These are phyloP conservation scores for Paxillus ammoniavirescens DNA, from an alignment of 768 basidiomycete species.

Conservation along the genomic window DNA sequence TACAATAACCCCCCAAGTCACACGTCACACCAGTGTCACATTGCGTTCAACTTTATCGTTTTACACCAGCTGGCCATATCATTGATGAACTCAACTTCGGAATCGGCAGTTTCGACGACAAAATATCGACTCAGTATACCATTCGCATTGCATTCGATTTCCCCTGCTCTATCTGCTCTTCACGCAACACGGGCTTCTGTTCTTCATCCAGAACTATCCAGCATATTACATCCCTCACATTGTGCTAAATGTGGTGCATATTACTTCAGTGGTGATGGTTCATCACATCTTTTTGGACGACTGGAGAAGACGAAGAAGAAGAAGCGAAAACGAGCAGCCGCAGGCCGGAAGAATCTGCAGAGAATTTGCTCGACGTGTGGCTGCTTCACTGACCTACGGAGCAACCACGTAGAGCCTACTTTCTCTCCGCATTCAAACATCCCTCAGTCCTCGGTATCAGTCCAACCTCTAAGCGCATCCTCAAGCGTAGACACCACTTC, in stretches of 20 bases:
- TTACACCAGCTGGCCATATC: too few relatives aligned
- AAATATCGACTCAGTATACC: constrained; percentile 51
- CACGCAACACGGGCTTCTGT: constrained; percentile 45
- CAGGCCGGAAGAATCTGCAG: constrained; percentile 1
- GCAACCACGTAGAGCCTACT: neutral
- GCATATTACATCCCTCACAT: constrained; percentile 24
- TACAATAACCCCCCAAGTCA: constrained; percentile 16
- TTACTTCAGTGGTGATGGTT: constrained; percentile 40
- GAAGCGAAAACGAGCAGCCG: constrained; percentile 10
- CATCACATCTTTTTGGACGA: constrained; percentile 30
- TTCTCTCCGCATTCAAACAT: neutral
- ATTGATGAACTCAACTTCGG: neutral
- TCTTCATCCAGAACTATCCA: constrained; percentile 27
- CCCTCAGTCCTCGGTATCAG: neutral
- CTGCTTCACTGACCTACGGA: constrained; percentile 6
- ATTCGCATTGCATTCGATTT: constrained; percentile 45
- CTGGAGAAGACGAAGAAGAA: constrained; percentile 20
- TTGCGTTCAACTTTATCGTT: too few relatives aligned
- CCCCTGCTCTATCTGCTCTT: constrained; percentile 61
- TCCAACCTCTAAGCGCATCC: neutral
- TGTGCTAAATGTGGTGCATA: constrained; percentile 58
- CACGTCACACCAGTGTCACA: too few relatives aligned
- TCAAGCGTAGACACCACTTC: neutral
- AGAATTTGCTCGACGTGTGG: constrained; percentile 23
- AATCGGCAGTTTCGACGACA: constrained; percentile 24